Base-by-base conservation (phyloP, 805 yeast genomes). In the Saccharomyces mikatae region DNA sequence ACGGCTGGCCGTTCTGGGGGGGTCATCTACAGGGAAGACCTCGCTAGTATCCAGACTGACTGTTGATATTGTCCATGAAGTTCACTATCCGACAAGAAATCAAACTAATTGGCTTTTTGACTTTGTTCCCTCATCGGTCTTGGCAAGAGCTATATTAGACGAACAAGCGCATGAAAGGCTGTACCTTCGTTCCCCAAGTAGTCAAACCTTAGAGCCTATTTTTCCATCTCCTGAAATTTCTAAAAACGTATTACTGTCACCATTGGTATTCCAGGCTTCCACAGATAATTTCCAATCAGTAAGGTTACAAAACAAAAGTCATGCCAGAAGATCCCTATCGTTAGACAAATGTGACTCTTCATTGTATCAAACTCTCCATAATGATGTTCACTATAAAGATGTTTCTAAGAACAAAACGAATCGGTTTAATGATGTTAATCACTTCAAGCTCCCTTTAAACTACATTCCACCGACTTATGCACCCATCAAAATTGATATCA, bases 61-160 rank as follows among this genome's bases (percentile, higher is more conserved):
- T 1, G 69, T 77, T 22, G 77, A 78, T 27, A 73, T 74, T 27
- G 81, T 78, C 53, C 75, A 81, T 50, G 90, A 84, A 55, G 86
- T 86, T 0, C 85, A 87, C 65, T 87, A 87, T 61, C 95, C 94
- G 4, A 87, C 92, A 3, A 73, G 79, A 47, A 79, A 76, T 53
- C 82, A 83, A 54, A 80, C 79, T 3, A 81, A 89, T 27, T 73
- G 82, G 54, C 65, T 86, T 44, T 76, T 83, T 56, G 81, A 80
- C 21, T 86, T 75, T 62, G 66, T 63, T 5, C 83, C 91, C 0
- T 62, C 62, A 17, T 63, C 71, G 13, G 59, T 57, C 0, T 57
- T 65, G 17, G 71, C 81, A 0, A 69, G 76, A 32, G 70, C 79
- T 0, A 60, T 81, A 1, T 57, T 81, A 28, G 84, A 81, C 59